Evolutionary conservation across 306 rosid species (phyloP).

Genomic region (Citrullus amarus): DNA sequence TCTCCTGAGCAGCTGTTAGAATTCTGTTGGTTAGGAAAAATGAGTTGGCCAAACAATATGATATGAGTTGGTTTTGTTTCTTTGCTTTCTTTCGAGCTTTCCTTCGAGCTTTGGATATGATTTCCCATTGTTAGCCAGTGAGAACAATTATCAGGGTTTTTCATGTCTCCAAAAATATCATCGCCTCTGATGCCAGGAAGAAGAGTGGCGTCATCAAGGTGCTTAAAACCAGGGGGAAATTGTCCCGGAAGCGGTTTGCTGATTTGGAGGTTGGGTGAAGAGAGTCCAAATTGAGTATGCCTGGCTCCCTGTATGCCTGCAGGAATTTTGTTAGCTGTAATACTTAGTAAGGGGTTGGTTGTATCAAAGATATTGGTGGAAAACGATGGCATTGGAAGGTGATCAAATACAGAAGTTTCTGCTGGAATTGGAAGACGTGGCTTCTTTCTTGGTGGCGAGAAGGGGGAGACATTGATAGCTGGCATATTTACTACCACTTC

Average conservation of each 20-base stretch:
- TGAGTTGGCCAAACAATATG: conserved; percentile 71
- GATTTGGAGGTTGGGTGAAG: conserved; percentile 48
- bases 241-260: conserved; percentile 37
- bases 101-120: conserved; percentile 17
- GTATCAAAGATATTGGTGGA: conserved; percentile 35
- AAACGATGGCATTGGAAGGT: conserved; percentile 49
- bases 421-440: conserved; percentile 37
- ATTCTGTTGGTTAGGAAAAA: conserved; percentile 39
- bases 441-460: conserved; percentile 72
- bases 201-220: conserved; percentile 26
- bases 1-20: conserved; percentile 42
- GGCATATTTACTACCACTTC: conserved; percentile 77
- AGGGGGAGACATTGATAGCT: conserved; percentile 54
- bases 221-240: conserved; percentile 35
- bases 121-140: conserved; percentile 46
- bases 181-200: conserved; percentile 27
- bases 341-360: conserved; percentile 29
- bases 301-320: conserved; percentile 99
- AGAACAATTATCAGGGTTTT: conserved; percentile 35
- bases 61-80: conserved; percentile 51
- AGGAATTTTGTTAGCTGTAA: conserved; percentile 30
- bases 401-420: conserved; percentile 43
- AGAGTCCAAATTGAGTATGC: conserved; percentile 77
- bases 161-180: conserved; percentile 18
- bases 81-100: conserved; percentile 33